phyloP scores from a whole-genome alignment of 495 filamentous ascomycete species.

The Annulohypoxylon maeteangense region DNA sequence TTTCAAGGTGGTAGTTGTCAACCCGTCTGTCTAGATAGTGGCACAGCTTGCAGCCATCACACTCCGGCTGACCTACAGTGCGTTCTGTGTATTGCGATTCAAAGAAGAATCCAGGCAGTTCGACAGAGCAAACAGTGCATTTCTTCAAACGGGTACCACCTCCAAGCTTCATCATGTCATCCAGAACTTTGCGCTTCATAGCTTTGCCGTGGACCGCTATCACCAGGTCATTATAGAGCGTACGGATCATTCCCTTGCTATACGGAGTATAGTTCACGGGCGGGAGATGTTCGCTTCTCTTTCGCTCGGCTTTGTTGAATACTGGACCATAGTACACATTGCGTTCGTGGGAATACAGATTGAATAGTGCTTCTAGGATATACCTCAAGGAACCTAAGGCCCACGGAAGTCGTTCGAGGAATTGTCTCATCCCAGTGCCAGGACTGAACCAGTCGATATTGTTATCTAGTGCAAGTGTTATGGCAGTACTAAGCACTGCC shows the following conservation, averaged over 20 bases:
- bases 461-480: slow-evolving; percentile 8
- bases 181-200: not conserved
- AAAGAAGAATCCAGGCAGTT: slow-evolving; percentile 35
- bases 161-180: not conserved
- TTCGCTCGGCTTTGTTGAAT: not conserved
- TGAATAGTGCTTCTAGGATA: slow-evolving; percentile 31
- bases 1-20: slow-evolving; percentile 21
- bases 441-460: slow-evolving; percentile 40
- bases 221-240: slow-evolving; percentile 35
- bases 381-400: slow-evolving; percentile 7
- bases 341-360: slow-evolving; percentile 14
- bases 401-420: slow-evolving; percentile 40
- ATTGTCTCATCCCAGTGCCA: slow-evolving; percentile 39
- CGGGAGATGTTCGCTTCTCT: too few species aligned
- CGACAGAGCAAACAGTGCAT: slow-evolving; percentile 15
- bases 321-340: too few species aligned
- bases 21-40: not conserved
- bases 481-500: slow-evolving; percentile 7
- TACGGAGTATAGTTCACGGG: too few species aligned
- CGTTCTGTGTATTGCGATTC: not conserved
- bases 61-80: not conserved
- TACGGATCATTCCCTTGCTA: slow-evolving; percentile 3
- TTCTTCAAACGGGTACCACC: not conserved
- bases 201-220: slow-evolving; percentile 20
- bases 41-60: slow-evolving; percentile 31